These are phyloP conservation scores for Mycosphaerella arachidis DNA, from an alignment of 2,329 filamentous ascomycete genomes.

Conservation along the genomic window DNA sequence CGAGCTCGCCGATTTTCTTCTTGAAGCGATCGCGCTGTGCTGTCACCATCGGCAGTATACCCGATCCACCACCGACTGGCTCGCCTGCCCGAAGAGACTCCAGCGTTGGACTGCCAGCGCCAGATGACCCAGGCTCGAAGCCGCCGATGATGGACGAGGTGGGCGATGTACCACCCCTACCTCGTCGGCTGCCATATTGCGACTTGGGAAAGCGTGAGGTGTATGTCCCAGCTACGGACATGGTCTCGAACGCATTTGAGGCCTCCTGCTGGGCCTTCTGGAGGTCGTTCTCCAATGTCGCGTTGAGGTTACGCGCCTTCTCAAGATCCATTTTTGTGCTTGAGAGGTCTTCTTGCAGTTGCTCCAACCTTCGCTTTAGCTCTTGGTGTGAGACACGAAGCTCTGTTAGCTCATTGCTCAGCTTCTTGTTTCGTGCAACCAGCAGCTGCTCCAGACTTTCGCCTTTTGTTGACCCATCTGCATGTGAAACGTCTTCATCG, in stretches of 20 bases:
- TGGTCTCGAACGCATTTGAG: conserved; percentile 77
- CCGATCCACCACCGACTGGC: conserved; percentile 66
- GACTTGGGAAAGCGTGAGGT: conserved; percentile 72
- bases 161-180: conserved; percentile 72
- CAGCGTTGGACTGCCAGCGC: conserved; percentile 42
- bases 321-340: conserved; percentile 81
- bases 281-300: conserved; percentile 87
- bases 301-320: conserved; percentile 75
- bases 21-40: conserved; percentile 98
- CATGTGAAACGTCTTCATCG: conserved; percentile 38
- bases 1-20: conserved; percentile 86
- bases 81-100: conserved; percentile 61
- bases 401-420: conserved; percentile 88
- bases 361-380: conserved; percentile 72
- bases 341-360: conserved; percentile 77
- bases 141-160: conserved; percentile 98
- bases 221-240: conserved; percentile 90
- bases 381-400: conserved; percentile 92
- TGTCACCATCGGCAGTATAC: conserved; percentile 92
- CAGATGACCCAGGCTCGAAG: conserved; percentile 64
- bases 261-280: conserved; percentile 81
- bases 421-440: conserved; percentile 90
- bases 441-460: conserved; percentile 88
- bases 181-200: conserved; percentile 54
- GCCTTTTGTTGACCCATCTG: conserved; percentile 52